Conservation (phyloP, 495 filamentous ascomycete species). For the Penicillium malachiteum region DNA sequence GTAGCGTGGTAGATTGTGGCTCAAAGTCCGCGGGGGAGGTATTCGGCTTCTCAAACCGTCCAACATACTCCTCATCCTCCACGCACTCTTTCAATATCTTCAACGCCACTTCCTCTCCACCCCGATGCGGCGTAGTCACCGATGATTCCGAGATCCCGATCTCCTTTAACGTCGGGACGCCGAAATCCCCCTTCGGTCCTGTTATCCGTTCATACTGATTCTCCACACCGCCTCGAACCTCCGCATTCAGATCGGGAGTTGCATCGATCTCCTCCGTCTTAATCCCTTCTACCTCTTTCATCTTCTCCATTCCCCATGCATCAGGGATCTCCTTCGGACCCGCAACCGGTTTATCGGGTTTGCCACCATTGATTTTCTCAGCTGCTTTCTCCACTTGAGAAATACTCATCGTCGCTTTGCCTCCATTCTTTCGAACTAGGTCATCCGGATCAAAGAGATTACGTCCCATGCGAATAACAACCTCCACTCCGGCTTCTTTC, state of each 20-base stretch:
- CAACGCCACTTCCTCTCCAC: constrained; percentile 62
- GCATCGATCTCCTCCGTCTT: constrained; percentile 44
- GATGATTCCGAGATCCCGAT: constrained; percentile 49
- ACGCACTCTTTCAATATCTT: constrained; percentile 49
- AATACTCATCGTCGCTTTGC: constrained; percentile 70
- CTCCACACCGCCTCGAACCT: constrained; percentile 44
- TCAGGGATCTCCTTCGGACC: constrained; percentile 55
- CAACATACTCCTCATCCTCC: constrained; percentile 59
- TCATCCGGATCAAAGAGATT: constrained; percentile 69
- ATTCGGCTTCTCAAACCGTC: constrained; percentile 67
- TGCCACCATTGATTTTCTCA: constrained; percentile 43
- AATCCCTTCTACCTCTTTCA: constrained; percentile 45
- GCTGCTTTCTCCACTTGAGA: constrained; percentile 55
- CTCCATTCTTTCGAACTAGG: constrained; percentile 58
- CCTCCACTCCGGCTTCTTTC: constrained; percentile 60
- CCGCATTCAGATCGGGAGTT: constrained; percentile 55
- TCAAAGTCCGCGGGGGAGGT: constrained; percentile 68
- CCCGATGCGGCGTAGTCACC: constrained; percentile 58
- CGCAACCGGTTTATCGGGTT: constrained; percentile 54
- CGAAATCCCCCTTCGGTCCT: constrained; percentile 61
- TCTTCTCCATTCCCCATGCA: constrained; percentile 49
- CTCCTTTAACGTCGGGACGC: constrained; percentile 59
- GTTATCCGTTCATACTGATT: constrained; percentile 55
- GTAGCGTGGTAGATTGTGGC: constrained; percentile 65
- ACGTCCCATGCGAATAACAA: constrained; percentile 57